phyloP scores from a whole-genome alignment of 169 alveolate species.

The Cryptosporidium ubiquitum region DNA sequence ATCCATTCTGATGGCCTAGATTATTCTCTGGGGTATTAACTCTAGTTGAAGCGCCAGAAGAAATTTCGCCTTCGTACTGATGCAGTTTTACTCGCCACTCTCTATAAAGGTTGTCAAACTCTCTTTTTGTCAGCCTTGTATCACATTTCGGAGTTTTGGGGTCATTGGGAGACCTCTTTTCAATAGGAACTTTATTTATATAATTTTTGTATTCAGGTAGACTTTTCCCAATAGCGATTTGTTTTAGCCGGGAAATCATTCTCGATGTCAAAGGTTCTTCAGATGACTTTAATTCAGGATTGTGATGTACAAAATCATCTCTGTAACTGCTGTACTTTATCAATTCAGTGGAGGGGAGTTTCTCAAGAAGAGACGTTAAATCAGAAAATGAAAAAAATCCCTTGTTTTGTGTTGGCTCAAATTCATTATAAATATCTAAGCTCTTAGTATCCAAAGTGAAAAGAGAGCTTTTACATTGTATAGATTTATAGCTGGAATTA shows the following conservation, averaged over 20 bases:
- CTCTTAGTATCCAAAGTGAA: neutral
- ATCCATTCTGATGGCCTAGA: neutral
- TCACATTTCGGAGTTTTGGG: conserved; percentile 81
- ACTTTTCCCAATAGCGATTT: conserved; percentile 81
- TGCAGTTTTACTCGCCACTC: conserved; percentile 80
- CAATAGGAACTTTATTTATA: conserved; percentile 77
- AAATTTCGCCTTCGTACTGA: conserved; percentile 74
- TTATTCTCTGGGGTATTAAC: conserved; percentile 17
- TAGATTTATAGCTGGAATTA: neutral
- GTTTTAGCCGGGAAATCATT: conserved; percentile 78
- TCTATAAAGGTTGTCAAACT: conserved; percentile 77
- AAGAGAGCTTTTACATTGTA: neutral
- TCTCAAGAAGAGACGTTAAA: conserved; percentile 52
- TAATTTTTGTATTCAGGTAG: conserved; percentile 80
- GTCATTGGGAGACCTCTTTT: conserved; percentile 76
- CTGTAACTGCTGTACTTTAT: neutral
- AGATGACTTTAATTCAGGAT: neutral
- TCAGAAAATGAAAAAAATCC: conserved; percentile 42
- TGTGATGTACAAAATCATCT: neutral
- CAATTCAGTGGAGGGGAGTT: neutral
- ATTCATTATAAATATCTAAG: conserved; percentile 7
- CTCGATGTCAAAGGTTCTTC: conserved; percentile 73
- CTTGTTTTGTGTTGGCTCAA: conserved; percentile 4
- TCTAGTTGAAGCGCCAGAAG: conserved; percentile 72
- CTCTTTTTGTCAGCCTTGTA: conserved; percentile 76